phyloP scores from a whole-genome alignment of 148 eudicot species.

The Rheum nobile region DNA sequence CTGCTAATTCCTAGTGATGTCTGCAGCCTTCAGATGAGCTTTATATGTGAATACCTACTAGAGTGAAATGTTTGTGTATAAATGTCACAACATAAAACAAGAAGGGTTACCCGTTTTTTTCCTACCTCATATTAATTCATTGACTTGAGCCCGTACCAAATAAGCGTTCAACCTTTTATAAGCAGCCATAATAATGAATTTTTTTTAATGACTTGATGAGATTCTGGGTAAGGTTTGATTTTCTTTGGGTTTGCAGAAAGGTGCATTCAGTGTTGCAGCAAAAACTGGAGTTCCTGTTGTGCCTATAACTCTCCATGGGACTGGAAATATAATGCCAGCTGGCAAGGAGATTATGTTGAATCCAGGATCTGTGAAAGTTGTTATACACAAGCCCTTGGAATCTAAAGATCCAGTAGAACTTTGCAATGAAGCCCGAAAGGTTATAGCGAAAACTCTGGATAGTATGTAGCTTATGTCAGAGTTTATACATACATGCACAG shows the following conservation, averaged over 20 bases:
- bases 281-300: constrained; percentile 76
- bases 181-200: background rate
- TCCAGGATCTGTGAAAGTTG: constrained; percentile 65
- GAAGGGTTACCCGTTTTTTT: background rate
- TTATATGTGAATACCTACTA: background rate
- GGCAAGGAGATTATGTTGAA: constrained; percentile 59
- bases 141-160: background rate
- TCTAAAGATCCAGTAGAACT: constrained; percentile 56
- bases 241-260: constrained; percentile 47
- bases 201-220: background rate
- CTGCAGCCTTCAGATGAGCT: background rate
- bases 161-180: background rate
- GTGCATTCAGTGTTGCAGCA: constrained; percentile 92
- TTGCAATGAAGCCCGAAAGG: constrained; percentile 53
- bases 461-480: background rate
- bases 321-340: constrained; percentile 85
- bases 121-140: background rate
- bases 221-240: background rate
- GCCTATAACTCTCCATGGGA: constrained; percentile 83
- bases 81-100: background rate
- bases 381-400: constrained; percentile 52
- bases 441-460: constrained; percentile 47
- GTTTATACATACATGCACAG: background rate
- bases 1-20: background rate
- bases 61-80: background rate